Evolutionary conservation across 2,329 filamentous ascomycete genomes (phyloP), one percentile per base, ranked within the genome.

Genomic region (Colletotrichum viniferum): DNA sequence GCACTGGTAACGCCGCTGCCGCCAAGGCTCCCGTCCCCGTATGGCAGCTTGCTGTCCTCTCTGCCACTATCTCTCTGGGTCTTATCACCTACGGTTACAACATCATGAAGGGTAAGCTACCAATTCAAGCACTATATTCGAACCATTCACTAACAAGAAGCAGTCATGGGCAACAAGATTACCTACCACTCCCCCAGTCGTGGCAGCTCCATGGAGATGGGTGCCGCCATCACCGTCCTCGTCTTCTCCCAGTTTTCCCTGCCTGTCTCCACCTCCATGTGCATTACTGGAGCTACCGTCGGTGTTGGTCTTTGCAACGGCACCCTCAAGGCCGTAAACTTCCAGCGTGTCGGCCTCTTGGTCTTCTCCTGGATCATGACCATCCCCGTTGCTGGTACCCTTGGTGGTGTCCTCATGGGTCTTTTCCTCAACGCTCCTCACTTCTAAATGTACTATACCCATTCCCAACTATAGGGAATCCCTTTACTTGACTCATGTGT

Each of bases 141-240:
- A 32, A 32, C 9, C 61, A n/a, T 60, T 79, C 48, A 48, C 62
- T 81, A 76, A 80, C 71, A n/a, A 16, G 12, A 26, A 34, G 77
- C 78, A 92, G 92, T 94, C 84, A 95, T 95, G 93, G 94, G 94
- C 69, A 96, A 95, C 88, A 94, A 94, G 85, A 92, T 94, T 83
- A 95, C 93, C 73, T 94, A 94, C 84, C 92, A 94, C 85, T 89
- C 87, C 26, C 88, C 88, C 32, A 86, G 83, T 78, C 84, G 88
- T 78, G 88, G 87, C 67, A 94, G 86, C 79, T 95, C 93, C 66
- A 96, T 96, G 94, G 94, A 96, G 82, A 90, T 96, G 90, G 94
- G 94, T 62, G 93, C 94, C 60, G 93, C 94, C 78, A 91, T 96
- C 78, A 95, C 94, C 12, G 91, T 95, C 76, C 90, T 95, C 28